Evolutionary conservation across 768 basidiomycete genomes (phyloP).

Genomic region (Leccinum uliginosum): DNA sequence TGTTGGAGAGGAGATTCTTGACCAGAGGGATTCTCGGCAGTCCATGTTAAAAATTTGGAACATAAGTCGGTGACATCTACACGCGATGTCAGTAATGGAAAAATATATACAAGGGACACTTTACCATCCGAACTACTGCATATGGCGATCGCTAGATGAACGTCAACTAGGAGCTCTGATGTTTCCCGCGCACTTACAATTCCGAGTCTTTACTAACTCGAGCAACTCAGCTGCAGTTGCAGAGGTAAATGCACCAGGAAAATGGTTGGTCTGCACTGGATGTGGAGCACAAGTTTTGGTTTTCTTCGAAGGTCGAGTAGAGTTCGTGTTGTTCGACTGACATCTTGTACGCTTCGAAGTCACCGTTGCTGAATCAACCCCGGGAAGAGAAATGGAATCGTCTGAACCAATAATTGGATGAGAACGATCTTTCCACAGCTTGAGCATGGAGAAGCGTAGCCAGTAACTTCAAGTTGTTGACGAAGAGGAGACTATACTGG

Average conservation of each 20-base stretch:
- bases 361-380: neutral
- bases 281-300: neutral
- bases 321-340: conserved; percentile 1
- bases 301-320: conserved; percentile 9
- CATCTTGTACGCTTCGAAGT: conserved; percentile 15
- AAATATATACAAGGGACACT: neutral
- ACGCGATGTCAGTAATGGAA: conserved; percentile 1
- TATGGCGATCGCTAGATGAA: conserved; percentile 17
- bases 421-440: conserved; percentile 21
- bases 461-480: too few species aligned
- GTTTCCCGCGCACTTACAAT: conserved; percentile 14
- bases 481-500: neutral
- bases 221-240: conserved; percentile 10
- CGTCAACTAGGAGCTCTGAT: neutral
- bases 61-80: conserved; percentile 17
- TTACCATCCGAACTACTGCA: conserved; percentile 19
- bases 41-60: conserved; percentile 20
- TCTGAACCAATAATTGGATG: conserved; percentile 4
- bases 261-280: neutral
- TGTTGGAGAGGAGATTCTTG: conserved; percentile 1
- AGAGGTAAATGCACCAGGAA: neutral
- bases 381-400: conserved; percentile 20
- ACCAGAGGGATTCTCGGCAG: neutral
- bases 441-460: conserved; percentile 19
- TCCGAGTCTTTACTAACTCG: conserved; percentile 18